Conservation (phyloP, 2,329 filamentous ascomycete species). For the Lasiodiplodia sp. region DNA sequence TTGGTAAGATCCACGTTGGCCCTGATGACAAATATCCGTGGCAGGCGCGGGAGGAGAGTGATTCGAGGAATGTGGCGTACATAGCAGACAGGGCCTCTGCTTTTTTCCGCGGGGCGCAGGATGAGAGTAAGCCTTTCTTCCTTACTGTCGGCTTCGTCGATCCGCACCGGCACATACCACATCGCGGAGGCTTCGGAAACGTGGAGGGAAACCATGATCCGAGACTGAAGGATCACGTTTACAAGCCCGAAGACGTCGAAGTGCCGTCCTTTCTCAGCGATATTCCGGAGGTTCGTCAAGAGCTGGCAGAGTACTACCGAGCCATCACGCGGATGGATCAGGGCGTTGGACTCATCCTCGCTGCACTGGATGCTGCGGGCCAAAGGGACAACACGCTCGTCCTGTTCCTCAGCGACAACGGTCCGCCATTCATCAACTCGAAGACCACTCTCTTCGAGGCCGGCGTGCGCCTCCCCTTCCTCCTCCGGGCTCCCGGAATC, state of each 20-base stretch:
- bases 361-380: constrained; percentile 43
- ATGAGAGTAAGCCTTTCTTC: constrained; percentile 49
- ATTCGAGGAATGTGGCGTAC: constrained; percentile 53
- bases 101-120: constrained; percentile 49
- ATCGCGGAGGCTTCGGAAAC: constrained; percentile 55
- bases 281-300: constrained; percentile 49
- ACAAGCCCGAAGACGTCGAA: constrained; percentile 45
- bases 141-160: constrained; percentile 58
- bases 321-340: constrained; percentile 52
- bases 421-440: constrained; percentile 59
- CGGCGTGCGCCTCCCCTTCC: constrained; percentile 54
- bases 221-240: constrained; percentile 34
- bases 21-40: constrained; percentile 52
- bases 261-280: constrained; percentile 54
- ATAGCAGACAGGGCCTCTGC: constrained; percentile 48
- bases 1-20: constrained; percentile 60
- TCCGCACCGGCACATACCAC: constrained; percentile 52
- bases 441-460: constrained; percentile 61
- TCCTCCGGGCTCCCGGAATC: constrained; percentile 48
- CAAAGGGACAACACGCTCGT: constrained; percentile 51
- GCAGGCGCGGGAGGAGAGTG: constrained; percentile 51
- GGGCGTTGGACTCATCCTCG: constrained; percentile 52
- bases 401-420: constrained; percentile 59
- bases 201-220: constrained; percentile 39
- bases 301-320: constrained; percentile 53